Evolutionary conservation across 345 rosid species (phyloP), one percentile per base, ranked within the genome.

Genomic region (Populus ilicifolia): DNA sequence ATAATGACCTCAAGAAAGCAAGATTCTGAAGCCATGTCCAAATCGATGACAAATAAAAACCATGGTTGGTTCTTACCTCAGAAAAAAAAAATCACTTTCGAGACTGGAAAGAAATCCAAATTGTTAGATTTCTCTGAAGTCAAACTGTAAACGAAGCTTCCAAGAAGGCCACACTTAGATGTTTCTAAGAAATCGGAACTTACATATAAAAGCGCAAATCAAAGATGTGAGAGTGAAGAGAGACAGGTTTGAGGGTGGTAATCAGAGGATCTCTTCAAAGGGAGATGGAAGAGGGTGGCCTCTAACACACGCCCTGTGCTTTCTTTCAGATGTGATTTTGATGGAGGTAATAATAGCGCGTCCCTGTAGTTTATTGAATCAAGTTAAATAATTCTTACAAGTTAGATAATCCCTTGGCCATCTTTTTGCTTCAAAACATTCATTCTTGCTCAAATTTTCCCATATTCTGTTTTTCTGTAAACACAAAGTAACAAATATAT

Each of bases 41-140:
- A 74, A 77, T 66, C n/a, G 44, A 61, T 59, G 52, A 33, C 17
- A 39, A 67, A 46, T 6, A 68, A 61, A 64, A 25, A 38, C 73
- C 41, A 63, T 46, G 35, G 52, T 12, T 35, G 64, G 64, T 23
- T 48, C 67, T 74, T 73, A 81, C 78, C 84, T 78, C 25, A 10
- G 5, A 33, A 73, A 74, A 61, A 61, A 11, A 68, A 41, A 63
- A 20, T 48, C 46, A 54, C 68, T 30, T 62, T 12, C 23, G 48
- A 54, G 3, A 50, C 50, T 44, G 11, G 50, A 68, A 69, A 76
- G n/a, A 61, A 59, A 20, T 27, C 66, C 46, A 72, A 76, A 25
- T 29, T 33, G 41, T 6, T 56, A 56, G 61, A 52, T 76, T 67
- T 67, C 74, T 43, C 33, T 27, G 65, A 46, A 35, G 21, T 8